Evolutionary conservation across 2,329 filamentous ascomycete species (phyloP).

Genomic region (Neonectria punicea): DNA sequence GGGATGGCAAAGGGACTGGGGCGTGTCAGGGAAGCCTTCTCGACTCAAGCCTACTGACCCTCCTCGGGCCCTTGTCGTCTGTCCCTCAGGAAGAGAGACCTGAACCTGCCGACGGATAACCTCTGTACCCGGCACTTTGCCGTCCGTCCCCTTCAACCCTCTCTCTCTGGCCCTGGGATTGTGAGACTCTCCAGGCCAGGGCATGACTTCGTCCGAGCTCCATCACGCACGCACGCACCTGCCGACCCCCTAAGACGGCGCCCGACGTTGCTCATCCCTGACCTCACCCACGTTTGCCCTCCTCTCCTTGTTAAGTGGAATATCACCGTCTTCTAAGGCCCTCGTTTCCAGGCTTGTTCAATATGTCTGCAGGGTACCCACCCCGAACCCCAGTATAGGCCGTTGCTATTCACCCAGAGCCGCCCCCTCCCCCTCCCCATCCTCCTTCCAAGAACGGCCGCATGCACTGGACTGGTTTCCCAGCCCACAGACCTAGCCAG

Average conservation of each 20-base stretch:
- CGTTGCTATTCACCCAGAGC: conserved; percentile 41
- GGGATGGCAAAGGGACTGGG: conserved; percentile 40
- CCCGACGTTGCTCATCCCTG: conserved; percentile 34
- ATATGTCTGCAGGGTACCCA: conserved; percentile 38
- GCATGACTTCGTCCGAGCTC: conserved; percentile 43
- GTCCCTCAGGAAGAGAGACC: conserved; percentile 26
- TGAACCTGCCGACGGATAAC: not conserved
- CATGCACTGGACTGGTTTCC: conserved; percentile 51
- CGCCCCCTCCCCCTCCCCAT: conserved; percentile 43
- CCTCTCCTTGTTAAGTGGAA: conserved; percentile 23
- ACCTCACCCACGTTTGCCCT: conserved; percentile 25
- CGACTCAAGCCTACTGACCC: conserved; percentile 37
- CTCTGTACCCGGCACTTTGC: conserved; percentile 43
- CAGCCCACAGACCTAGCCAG: conserved; percentile 41
- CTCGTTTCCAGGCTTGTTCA: conserved; percentile 33
- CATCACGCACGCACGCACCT: conserved; percentile 36
- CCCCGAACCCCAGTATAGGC: conserved; percentile 38
- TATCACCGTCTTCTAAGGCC: conserved; percentile 37
- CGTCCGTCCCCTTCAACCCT: conserved; percentile 38
- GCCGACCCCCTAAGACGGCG: conserved; percentile 33
- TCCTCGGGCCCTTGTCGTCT: conserved; percentile 29
- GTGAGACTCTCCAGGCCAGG: conserved; percentile 28
- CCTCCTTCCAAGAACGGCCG: conserved; percentile 63
- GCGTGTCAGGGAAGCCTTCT: conserved; percentile 41
- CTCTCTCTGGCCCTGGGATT: conserved; percentile 20